Evolutionary conservation across 2,329 filamentous ascomycete species (phyloP), one percentile per base, ranked within the genome.

Genomic region (Aspergillus fischeri): DNA sequence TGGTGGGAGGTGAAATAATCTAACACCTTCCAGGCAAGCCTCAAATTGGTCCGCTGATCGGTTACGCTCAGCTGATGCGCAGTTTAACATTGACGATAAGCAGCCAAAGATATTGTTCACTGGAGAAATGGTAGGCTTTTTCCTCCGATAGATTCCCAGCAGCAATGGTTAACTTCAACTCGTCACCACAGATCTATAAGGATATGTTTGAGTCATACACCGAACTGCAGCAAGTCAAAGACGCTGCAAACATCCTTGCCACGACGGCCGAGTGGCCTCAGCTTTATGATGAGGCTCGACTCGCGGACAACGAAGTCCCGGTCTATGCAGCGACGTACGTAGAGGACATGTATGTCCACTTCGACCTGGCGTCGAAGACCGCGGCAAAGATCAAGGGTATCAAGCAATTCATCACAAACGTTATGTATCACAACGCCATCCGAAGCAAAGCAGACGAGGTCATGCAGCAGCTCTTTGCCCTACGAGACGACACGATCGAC

Each of bases 331-430:
- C 90, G 0, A 88, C 86, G 2, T 97, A 89, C 65, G 73, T 91
- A 4, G 88, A 96, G 61, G 92, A 96, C 70, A 94, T 97, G 90
- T 97, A 95, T 67, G 92, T 97, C 29, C 89, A 95, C 68, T 89
- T 84, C 64, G 84, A 85, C 6, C 77, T 92, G 54, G 88, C 90
- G 8, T 81, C 84, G 65, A 85, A 89, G 65, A 95, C 91, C 17
- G 91, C 90, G 9, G 77, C 77, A 44, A 83, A 86, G 67, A 89
- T 97, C 70, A 88, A 84, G 70, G 87, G 86, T 1, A 88, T 85
- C 70, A 92, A 91, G 77, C 86, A 90, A 44, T 94, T 88, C 66
- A 85, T 94, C 68, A 96, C 91, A 42, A 97, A 96, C 71, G 80
- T 82, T 25, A 84, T 96, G 81, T 94, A 94, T 69, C 93, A 97